Evolutionary conservation across 805 yeast genomes (phyloP), one percentile per base, ranked within the genome.

Genomic region (Barnettozyma salicaria): DNA sequence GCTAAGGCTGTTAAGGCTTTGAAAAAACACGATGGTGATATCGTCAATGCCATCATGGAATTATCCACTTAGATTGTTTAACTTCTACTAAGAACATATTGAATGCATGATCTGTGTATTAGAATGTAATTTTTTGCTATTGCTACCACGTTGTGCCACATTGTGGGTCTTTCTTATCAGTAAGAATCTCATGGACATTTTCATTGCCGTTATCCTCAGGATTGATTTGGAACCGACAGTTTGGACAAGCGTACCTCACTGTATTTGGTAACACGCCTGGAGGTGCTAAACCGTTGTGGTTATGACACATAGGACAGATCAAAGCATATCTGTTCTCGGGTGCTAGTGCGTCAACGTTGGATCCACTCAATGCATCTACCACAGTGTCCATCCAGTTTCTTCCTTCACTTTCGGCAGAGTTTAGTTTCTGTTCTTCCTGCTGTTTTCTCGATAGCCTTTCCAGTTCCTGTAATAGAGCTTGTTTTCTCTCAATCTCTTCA

Each of bases 1-100:
- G 78, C 76, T 55, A 85, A 86, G 74, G 97, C 97, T 49, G 85
- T 78, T 55, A 83, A 82, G 65, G 95, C 97, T 54, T 75, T 92
- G 65, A 82, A 74, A 64, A 80, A 75, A 52, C 87, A 89, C 73
- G 76, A 84, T 55, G 88, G 89, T 65, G 97, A 92, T 65, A 80
- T 92, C 68, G 97, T 92, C 61, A 88, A 89, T 63, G 90, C 97
- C 53, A 87, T 90, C 65, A 86, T 90, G 95, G 78, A 83, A 49
- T 72, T 82, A 64, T 63, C 72, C 24, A 36, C 40, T 34, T 52
- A 48, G 36, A 30, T 30, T 27, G 8, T 21, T 19, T n/a, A n/a
- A 32, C 14, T 8, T 21, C 25, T 23, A 22, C 26, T 16, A 34
- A n/a, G 10, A 20, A 16, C n/a, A n/a, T 11, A 13, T 17, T 11